Conservation (phyloP, 1,284 basidiomycete species). For the Albatrellus sp. region DNA sequence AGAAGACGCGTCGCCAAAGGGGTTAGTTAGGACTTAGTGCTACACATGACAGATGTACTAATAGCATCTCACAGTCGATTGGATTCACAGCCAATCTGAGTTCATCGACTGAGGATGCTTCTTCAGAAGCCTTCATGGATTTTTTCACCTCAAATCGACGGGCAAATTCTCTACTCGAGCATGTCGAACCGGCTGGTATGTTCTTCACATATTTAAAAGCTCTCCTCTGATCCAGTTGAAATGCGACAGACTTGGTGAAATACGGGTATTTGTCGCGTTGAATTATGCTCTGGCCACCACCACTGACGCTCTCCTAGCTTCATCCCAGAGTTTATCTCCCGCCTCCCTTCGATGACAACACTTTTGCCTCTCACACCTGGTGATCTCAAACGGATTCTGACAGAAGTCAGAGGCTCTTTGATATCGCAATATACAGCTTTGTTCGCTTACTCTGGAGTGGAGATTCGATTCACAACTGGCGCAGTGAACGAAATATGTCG, state of each 20-base stretch:
- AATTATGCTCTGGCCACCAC: not conserved
- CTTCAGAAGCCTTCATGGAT: conserved; percentile 27
- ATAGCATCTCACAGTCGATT: conserved; percentile 49
- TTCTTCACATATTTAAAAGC: not conserved
- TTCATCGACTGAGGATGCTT: conserved; percentile 23
- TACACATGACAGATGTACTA: not conserved
- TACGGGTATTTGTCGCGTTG: conserved; percentile 47
- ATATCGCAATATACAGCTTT: conserved; percentile 81
- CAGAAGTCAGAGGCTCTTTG: conserved; percentile 83
- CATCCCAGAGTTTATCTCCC: conserved; percentile 91
- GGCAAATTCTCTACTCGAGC: conserved; percentile 36
- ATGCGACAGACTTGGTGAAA: conserved; percentile 57
- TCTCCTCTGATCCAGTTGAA: not conserved
- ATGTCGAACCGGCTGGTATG: conserved; percentile 56
- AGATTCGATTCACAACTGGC: conserved; percentile 69
- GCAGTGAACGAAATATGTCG: conserved; percentile 69
- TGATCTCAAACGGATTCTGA: conserved; percentile 83
- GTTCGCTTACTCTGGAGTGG: conserved; percentile 72
- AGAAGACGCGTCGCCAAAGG: conserved; percentile 73
- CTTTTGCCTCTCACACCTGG: conserved; percentile 58
- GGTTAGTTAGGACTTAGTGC: conserved; percentile 30
- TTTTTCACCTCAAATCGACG: conserved; percentile 68
- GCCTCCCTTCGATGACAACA: conserved; percentile 79
- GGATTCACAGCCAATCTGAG: conserved; percentile 72
- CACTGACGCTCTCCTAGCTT: conserved; percentile 33